Conservation (phyloP, 2,329 filamentous ascomycete species). For the Aspergillus brunneoviolaceus region DNA sequence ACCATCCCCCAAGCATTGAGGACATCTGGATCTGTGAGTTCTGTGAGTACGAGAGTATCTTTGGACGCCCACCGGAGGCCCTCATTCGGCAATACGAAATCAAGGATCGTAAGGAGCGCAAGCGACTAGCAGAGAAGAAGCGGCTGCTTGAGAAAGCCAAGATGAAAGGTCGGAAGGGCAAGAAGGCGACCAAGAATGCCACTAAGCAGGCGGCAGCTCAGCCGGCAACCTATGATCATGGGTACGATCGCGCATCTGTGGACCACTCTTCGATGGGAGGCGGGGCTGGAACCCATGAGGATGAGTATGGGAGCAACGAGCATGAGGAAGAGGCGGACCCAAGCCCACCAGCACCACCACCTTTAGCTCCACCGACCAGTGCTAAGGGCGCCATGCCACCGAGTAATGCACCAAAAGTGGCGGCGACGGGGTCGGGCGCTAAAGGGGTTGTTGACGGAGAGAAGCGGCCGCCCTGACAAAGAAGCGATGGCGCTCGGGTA, state of each 20-base stretch:
- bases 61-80: conserved; percentile 79
- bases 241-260: conserved; percentile 41
- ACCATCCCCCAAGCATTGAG: conserved; percentile 67
- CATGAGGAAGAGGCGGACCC: conserved; percentile 52
- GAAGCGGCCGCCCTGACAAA: conserved; percentile 33
- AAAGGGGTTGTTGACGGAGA: conserved; percentile 31
- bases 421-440: conserved; percentile 17
- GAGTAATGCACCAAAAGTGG: conserved; percentile 50
- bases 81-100: conserved; percentile 91
- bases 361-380: conserved; percentile 54
- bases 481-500: conserved; percentile 4
- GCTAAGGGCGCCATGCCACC: conserved; percentile 67
- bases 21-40: conserved; percentile 97
- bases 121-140: conserved; percentile 80
- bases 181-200: conserved; percentile 72
- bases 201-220: conserved; percentile 47
- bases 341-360: conserved; percentile 37
- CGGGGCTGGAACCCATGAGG: conserved; percentile 47
- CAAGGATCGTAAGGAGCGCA: conserved; percentile 82
- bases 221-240: conserved; percentile 38
- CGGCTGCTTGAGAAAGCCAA: conserved; percentile 88
- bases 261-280: conserved; percentile 39
- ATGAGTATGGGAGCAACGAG: conserved; percentile 51
- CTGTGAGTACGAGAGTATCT: conserved; percentile 96
- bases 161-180: conserved; percentile 85